phyloP scores from a whole-genome alignment of 805 yeast species.

The Candida saitoana region DNA sequence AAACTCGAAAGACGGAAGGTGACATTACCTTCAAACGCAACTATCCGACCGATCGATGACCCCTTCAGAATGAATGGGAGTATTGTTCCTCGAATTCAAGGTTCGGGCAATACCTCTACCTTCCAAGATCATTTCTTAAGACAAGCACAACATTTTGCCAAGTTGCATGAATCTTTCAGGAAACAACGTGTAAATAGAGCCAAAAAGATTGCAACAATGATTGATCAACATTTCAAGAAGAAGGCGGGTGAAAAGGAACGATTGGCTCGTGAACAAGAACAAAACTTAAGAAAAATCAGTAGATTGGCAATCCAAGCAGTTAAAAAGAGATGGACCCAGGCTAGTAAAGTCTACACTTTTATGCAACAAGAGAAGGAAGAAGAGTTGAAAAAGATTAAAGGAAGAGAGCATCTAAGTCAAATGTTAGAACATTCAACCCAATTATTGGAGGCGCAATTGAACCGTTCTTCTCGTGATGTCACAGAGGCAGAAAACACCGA shows the following conservation, averaged over 20 bases:
- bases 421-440: conserved; percentile 91
- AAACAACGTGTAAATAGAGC: conserved; percentile 63
- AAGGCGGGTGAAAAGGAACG: conserved; percentile 87
- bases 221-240: conserved; percentile 83
- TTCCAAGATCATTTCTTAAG: conserved; percentile 70
- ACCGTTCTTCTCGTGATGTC: conserved; percentile 30
- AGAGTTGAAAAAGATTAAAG: conserved; percentile 71
- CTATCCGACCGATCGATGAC: conserved; percentile 38
- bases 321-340: conserved; percentile 84
- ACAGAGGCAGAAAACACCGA: conserved; percentile 25
- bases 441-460: conserved; percentile 78
- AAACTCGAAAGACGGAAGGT: conserved; percentile 47
- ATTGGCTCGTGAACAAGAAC: conserved; percentile 69
- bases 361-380: conserved; percentile 75
- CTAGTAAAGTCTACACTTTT: conserved; percentile 73
- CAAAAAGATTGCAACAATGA: conserved; percentile 70
- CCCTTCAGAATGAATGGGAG: conserved; percentile 44
- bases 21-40: conserved; percentile 40
- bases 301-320: conserved; percentile 79
- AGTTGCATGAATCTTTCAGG: conserved; percentile 62
- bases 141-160: conserved; percentile 72
- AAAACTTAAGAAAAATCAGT: conserved; percentile 65
- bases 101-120: conserved; percentile 39
- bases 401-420: conserved; percentile 81
- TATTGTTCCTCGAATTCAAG: conserved; percentile 42